phyloP scores from a whole-genome alignment of 2,329 filamentous ascomycete genomes.

The Amauroascus verrucosus region DNA sequence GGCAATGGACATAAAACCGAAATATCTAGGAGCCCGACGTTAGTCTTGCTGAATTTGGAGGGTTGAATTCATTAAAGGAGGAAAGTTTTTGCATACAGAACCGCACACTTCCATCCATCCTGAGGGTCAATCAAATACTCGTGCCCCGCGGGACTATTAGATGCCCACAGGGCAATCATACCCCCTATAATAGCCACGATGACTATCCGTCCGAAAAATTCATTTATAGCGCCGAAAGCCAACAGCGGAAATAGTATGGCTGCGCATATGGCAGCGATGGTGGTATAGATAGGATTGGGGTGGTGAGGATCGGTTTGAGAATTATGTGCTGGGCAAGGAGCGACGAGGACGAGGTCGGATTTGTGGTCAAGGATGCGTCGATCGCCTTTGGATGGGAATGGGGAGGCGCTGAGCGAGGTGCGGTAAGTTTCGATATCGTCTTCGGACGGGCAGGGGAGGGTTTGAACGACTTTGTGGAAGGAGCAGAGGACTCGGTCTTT shows the following conservation, averaged over 20 bases:
- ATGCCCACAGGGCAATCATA: constrained; percentile 34
- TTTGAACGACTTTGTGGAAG: constrained; percentile 40
- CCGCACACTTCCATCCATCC: constrained; percentile 34
- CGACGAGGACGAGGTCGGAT: constrained; percentile 36
- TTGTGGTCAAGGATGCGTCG: constrained; percentile 44
- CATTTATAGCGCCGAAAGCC: constrained; percentile 48
- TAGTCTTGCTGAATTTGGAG: not conserved
- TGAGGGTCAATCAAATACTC: constrained; percentile 29
- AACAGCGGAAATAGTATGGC: constrained; percentile 49
- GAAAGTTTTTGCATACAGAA: constrained; percentile 25
- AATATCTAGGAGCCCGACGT: constrained; percentile 26
- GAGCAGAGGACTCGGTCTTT: constrained; percentile 34
- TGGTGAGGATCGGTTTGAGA: not conserved
- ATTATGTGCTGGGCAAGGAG: constrained; percentile 8
- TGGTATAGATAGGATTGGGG: constrained; percentile 25
- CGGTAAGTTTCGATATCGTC: constrained; percentile 45
- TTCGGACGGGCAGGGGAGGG: constrained; percentile 36
- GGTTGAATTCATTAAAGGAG: not conserved
- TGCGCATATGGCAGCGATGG: constrained; percentile 40
- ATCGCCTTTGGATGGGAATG: constrained; percentile 43
- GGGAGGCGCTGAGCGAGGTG: constrained; percentile 43
- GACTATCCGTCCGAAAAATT: constrained; percentile 48
- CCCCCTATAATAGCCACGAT: constrained; percentile 46
- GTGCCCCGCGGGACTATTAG: constrained; percentile 28
- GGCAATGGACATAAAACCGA: constrained; percentile 31